Evolutionary conservation across 2,329 filamentous ascomycete genomes (phyloP), one percentile per base, ranked within the genome.

Genomic region (Pestalotiopsis sp.): DNA sequence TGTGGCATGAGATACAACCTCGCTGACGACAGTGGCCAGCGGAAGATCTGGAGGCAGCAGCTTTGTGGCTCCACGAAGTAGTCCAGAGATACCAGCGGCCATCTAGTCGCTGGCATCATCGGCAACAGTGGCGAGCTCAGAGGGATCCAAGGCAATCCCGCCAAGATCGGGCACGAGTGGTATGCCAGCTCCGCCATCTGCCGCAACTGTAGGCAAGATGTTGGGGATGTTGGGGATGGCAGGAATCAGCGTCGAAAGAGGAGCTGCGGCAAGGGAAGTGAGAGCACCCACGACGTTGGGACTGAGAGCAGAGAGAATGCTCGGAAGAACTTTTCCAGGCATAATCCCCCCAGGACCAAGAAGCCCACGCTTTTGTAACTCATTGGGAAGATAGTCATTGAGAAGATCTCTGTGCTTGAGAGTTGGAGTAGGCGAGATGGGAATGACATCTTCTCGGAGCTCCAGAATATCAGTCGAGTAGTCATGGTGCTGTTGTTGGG

Each of bases 1-100:
- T 56, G 64, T 39, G 13, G 72, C 71, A 39, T 74, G 64, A 22
- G 72, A 56, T 4, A 66, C 55, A 17, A 66, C 26, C 24, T 66
- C 55, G 17, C 24, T 57, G 30, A 66, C 26, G 39, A 71, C 59
- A 30, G 71, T 70, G 52, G 60, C 69, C 4, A 67, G 65, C 22
- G 73, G 69, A 9, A 68, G 26, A 22, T 59, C 35, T 17, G 52
- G 4, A 22, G 40, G 40, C 9, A 58, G 26, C 17, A 59, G n/a
- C 17, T 3, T 38, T 24, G 64, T 60, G 17, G 64, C 64, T 59
- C 55, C 52, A 38, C 55, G 26, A 14, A 66, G 55, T 4, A 66
- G 14, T 9, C 64, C 64, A n/a, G 64, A 66, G 55, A 66, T 44
- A 10, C 64, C 64, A 24, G 35, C 64, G 9, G 64, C 64, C 38